Percentiles rank a stretch among this genome's conserved stretches.
These are phyloP conservation scores for Sporothrix sp. DNA, from an alignment of 2,329 filamentous ascomycete species.

Conservation along the genomic window DNA sequence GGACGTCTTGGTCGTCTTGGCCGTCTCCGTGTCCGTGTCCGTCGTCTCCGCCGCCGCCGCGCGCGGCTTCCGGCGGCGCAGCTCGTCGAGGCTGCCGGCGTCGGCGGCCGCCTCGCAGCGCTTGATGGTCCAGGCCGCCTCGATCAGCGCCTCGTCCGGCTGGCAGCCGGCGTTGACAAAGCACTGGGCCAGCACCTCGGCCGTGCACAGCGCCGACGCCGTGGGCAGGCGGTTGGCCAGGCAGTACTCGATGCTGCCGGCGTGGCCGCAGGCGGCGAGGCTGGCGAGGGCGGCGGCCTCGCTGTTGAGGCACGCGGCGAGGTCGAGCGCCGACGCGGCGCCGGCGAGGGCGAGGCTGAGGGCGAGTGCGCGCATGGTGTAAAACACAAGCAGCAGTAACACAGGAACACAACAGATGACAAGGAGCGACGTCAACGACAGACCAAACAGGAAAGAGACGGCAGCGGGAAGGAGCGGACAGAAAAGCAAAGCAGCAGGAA, in stretches of 20 bases:
- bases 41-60: not conserved
- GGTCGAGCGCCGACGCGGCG: not conserved
- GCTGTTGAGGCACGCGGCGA: slow-evolving; percentile 28
- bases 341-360: not conserved
- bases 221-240: slow-evolving; percentile 24
- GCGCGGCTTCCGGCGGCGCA: slow-evolving; percentile 17
- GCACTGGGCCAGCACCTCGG: slow-evolving; percentile 29
- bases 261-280: slow-evolving; percentile 35
- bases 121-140: slow-evolving; percentile 26
- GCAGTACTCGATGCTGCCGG: slow-evolving; percentile 33
- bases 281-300: slow-evolving; percentile 31
- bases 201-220: slow-evolving; percentile 9
- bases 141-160: slow-evolving; percentile 25
- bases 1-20: too few species aligned
- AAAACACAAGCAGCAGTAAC: not conserved
- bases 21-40: too few species aligned
- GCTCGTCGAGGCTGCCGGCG: slow-evolving; percentile 13
- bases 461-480: not conserved
- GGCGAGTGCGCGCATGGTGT: too few species aligned
- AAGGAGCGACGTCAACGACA: not conserved
- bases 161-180: slow-evolving; percentile 30
- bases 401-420: not conserved
- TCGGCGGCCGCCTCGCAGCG: slow-evolving; percentile 22
- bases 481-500: not conserved
- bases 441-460: not conserved